A percentile compares a stretch with the other conserved stretches of the same genome.
Conservation (phyloP, 169 alveolate genomes). For the Toxoplasma gondii region DNA sequence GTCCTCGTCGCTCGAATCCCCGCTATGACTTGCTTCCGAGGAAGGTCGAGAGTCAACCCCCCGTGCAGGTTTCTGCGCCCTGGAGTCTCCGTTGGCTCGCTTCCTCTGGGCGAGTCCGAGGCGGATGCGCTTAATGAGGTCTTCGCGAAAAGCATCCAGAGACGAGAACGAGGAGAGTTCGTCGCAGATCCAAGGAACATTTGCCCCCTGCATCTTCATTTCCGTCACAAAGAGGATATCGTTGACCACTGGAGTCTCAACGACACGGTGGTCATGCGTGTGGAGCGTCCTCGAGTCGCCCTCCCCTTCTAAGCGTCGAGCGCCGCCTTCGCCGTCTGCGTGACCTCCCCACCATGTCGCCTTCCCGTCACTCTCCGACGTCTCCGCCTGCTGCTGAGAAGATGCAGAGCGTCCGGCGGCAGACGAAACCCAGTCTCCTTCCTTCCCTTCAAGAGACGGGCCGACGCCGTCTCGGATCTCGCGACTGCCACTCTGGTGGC, state of each 20-base stretch:
- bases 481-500: too few relatives aligned
- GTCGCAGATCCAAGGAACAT: neutral
- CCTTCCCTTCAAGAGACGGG: too few relatives aligned
- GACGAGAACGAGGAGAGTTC: neutral
- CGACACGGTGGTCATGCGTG: neutral
- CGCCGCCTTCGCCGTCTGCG: neutral
- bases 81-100: neutral
- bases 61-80: neutral
- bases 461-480: too few relatives aligned
- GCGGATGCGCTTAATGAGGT: neutral
- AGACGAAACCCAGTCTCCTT: too few relatives aligned
- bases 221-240: neutral
- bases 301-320: neutral
- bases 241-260: neutral
- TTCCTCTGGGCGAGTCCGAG: neutral
- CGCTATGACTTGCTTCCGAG: neutral
- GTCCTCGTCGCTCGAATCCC: neutral
- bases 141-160: neutral
- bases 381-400: neutral
- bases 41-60: neutral
- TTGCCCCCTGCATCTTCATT: neutral
- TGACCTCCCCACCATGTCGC: neutral
- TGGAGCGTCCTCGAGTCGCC: neutral
- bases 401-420: too few relatives aligned
- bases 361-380: neutral